Base-by-base conservation (phyloP, 352 stramenopile species). In the Pythium volutum region DNA sequence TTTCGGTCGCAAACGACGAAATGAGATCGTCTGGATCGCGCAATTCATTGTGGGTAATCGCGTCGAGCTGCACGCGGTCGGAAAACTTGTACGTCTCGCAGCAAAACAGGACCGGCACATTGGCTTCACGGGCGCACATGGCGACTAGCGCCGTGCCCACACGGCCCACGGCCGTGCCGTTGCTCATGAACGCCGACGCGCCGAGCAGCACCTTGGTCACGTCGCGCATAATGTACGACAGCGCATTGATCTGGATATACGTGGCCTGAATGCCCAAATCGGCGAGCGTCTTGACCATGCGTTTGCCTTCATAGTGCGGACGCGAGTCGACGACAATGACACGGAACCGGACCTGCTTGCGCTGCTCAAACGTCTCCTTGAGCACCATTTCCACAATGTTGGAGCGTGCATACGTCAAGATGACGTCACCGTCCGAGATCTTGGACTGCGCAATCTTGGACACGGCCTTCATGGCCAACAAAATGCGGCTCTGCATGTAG, bases 71-170 rank as follows among this genome's bases (percentile, higher is more conserved):
- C 26, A 99, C 93, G 34, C 93, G 88, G 65, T 98, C 96, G 41
- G 81, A 89, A 50, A 93, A 93, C 71, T 99, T 99, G 87, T 99
- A 99, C 29, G 96, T 98, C 81, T 99, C 97, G 67, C 95, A 98
- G 66, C 93, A 98, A 42, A 99, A 97, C 15, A 99, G 82, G 31
- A 99, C 95, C 0, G 97, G 97, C 42, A 98, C 91, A 58, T 98
- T 95, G 54, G 87, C 81, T 26, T 92, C 79, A 41, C 92, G 83
- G 0, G 96, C 97, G 45, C 91, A 79, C 75, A 98, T 88, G 8
- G 95, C 95, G 23, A 98, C 90, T 18, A 96, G 83, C 20, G 93
- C 93, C 18, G 95, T 98, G 18, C 96, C 96, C 0, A 97, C 92
- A 42, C 88, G 84, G 3, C 86, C 83, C 39, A 98, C 79, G 0